These are phyloP conservation scores for Coemansia sp. DNA, from an alignment of 192 early-diverging fungal genomes.

Conservation along the genomic window DNA sequence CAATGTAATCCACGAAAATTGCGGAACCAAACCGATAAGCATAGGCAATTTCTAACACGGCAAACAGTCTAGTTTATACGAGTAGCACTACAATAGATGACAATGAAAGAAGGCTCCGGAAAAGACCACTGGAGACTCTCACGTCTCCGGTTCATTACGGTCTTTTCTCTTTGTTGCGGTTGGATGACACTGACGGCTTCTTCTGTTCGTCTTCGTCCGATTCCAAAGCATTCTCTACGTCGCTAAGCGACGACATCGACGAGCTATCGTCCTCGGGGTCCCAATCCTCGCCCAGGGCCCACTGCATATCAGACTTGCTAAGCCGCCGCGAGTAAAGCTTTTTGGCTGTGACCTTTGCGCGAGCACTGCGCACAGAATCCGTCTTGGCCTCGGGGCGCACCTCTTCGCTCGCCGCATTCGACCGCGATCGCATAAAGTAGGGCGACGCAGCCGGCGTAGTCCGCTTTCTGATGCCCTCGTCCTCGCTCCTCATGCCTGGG, in stretches of 20 bases:
- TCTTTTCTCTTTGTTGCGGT: not conserved
- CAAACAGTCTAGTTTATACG: too few relatives aligned
- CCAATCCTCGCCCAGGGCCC: slow-evolving; percentile 54
- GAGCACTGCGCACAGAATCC: slow-evolving; percentile 38
- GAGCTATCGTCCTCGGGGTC: slow-evolving; percentile 46
- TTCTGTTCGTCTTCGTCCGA: not conserved
- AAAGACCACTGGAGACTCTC: too few relatives aligned
- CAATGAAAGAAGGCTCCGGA: not conserved
- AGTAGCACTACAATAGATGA: not conserved
- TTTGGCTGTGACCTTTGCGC: slow-evolving; percentile 33
- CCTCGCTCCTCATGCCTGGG: slow-evolving; percentile 4
- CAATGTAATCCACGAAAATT: too few relatives aligned
- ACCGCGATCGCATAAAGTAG: slow-evolving; percentile 48
- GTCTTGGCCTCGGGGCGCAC: slow-evolving; percentile 52
- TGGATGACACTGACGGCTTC: not conserved
- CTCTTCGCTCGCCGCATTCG: slow-evolving; percentile 49
- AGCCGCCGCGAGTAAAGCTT: slow-evolving; percentile 46
- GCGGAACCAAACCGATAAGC: too few relatives aligned
- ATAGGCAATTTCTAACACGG: not conserved
- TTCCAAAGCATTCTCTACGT: slow-evolving; percentile 20
- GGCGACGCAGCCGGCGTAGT: slow-evolving; percentile 17
- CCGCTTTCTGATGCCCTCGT: slow-evolving; percentile 1
- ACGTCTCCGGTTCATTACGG: too few relatives aligned
- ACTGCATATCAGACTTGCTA: slow-evolving; percentile 51
- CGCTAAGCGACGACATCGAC: slow-evolving; percentile 41